These are phyloP conservation scores for Pythium folliculosum DNA, from an alignment of 352 stramenopile species.

Conservation along the genomic window DNA sequence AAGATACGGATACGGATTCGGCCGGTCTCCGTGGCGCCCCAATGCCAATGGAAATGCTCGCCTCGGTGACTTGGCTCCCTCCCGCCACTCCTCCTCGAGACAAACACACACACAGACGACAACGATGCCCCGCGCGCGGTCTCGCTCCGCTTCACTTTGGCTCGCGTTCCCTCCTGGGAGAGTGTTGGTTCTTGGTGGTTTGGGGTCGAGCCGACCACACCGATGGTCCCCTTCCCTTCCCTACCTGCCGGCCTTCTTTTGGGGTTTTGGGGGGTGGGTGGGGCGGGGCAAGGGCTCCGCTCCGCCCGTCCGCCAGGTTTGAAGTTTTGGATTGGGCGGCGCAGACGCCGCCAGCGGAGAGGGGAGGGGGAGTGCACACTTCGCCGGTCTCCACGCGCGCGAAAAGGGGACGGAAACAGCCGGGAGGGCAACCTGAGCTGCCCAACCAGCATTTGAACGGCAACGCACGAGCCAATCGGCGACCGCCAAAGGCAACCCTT, in stretches of 20 bases:
- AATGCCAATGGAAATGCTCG: slow-evolving; percentile 17
- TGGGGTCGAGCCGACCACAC: slow-evolving; percentile 18
- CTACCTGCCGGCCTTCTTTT: slow-evolving; percentile 18
- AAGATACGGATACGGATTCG: slow-evolving; percentile 14
- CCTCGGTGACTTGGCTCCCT: slow-evolving; percentile 22
- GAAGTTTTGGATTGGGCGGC: slow-evolving; percentile 34
- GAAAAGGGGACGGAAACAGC: slow-evolving; percentile 22
- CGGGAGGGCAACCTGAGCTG: neutral
- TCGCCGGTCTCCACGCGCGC: slow-evolving; percentile 6
- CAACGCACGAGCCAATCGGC: slow-evolving; percentile 9
- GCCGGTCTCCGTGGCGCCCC: slow-evolving; percentile 2
- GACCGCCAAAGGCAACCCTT: neutral
- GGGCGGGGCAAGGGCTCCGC: slow-evolving; percentile 15
- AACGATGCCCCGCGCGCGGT: slow-evolving; percentile 11
- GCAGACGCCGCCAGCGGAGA: slow-evolving; percentile 2
- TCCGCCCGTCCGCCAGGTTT: slow-evolving; percentile 29
- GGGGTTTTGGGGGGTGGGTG: slow-evolving; percentile 19
- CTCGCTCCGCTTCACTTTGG: slow-evolving; percentile 25
- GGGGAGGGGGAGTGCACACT: slow-evolving; percentile 22
- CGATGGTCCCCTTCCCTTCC: slow-evolving; percentile 23
- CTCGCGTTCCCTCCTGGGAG: slow-evolving; percentile 27
- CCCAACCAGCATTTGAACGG: slow-evolving; percentile 9
- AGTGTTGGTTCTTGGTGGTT: slow-evolving; percentile 35
- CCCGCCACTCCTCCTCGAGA: slow-evolving; percentile 25
- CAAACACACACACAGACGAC: slow-evolving; percentile 23